Evolutionary conservation across 257 asterid genomes (phyloP).

Genomic region (Oldenlandia corymbosa): DNA sequence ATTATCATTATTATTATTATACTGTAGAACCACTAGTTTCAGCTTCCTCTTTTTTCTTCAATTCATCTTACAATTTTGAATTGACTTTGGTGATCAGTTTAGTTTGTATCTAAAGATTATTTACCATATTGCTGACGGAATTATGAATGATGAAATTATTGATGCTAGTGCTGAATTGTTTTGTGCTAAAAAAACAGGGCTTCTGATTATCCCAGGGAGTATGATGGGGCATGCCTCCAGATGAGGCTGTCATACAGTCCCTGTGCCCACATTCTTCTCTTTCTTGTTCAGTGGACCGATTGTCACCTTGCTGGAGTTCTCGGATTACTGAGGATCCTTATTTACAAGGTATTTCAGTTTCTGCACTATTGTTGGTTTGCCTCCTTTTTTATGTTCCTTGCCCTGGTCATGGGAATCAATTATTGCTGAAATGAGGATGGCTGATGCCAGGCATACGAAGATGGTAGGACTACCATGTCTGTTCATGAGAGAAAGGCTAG

Average conservation of each 20-base stretch:
- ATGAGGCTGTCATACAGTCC: constrained; percentile 97
- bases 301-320: constrained; percentile 84
- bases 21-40: not conserved
- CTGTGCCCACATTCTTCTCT: constrained; percentile 73
- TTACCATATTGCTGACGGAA: too few species aligned
- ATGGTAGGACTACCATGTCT: constrained; percentile 79
- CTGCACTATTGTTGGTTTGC: not conserved
- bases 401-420: constrained; percentile 6
- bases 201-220: constrained; percentile 63
- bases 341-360: constrained; percentile 52
- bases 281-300: constrained; percentile 92
- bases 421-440: constrained; percentile 11
- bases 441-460: constrained; percentile 63
- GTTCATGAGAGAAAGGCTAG: constrained; percentile 78
- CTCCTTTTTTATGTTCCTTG: not conserved
- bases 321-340: constrained; percentile 73
- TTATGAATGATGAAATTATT: not conserved
- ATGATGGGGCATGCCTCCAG: constrained; percentile 79
- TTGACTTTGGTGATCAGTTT: not conserved
- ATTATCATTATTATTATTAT: too few species aligned
- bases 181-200: constrained; percentile 53
- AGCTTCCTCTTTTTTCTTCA: not conserved
- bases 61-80: too few species aligned
- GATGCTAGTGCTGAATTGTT: not conserved
- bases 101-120: not conserved